phyloP scores from a whole-genome alignment of 2,329 filamentous ascomycete genomes.

The Blastomyces gilchristii region DNA sequence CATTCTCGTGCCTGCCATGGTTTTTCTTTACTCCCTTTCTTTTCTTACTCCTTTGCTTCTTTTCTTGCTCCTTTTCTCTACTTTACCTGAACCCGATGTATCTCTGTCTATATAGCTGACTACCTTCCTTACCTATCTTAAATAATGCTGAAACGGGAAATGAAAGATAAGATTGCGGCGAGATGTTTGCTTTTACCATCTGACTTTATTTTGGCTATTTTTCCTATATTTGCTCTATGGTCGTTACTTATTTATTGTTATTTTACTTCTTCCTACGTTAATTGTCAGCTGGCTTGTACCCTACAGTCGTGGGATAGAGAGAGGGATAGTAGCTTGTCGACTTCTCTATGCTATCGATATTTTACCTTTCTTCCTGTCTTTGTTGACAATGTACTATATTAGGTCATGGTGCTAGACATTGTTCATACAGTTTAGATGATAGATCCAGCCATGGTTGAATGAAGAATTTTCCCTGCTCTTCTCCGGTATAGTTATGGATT shows the following conservation, averaged over 20 bases:
- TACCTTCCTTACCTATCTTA: background rate
- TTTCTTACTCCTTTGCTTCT: background rate
- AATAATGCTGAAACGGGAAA: constrained; percentile 5
- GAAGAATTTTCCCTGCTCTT: too few species aligned
- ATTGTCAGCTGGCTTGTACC: background rate
- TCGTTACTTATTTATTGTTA: background rate
- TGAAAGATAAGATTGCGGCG: background rate
- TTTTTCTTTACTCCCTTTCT: background rate
- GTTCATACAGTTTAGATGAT: too few species aligned
- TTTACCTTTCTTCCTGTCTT: background rate
- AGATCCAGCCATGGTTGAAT: too few species aligned
- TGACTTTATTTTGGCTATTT: background rate
- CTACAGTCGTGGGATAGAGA: too few species aligned
- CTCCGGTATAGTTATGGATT: too few species aligned
- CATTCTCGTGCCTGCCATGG: background rate
- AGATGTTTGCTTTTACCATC: background rate
- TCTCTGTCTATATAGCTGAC: background rate
- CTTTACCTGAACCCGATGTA: background rate
- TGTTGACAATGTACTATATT: too few species aligned
- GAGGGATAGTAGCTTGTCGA: background rate
- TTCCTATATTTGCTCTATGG: background rate
- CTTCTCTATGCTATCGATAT: background rate
- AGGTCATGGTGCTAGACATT: too few species aligned
- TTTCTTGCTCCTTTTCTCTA: too few species aligned
- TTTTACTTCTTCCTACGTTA: background rate